These are phyloP conservation scores for Domatiomyces globalis DNA, from an alignment of 2,329 filamentous ascomycete genomes.

Conservation along the genomic window DNA sequence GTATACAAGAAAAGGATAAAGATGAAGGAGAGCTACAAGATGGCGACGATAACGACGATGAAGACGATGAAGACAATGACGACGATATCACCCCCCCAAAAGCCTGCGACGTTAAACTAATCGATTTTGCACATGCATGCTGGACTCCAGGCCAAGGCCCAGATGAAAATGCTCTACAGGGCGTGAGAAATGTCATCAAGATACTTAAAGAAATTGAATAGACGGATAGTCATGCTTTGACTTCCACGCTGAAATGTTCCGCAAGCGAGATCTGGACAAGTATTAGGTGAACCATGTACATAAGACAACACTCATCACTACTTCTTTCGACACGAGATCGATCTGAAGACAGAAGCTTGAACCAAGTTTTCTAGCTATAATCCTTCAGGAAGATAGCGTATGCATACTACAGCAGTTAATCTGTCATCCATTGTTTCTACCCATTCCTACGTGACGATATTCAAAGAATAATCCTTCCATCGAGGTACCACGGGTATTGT, in stretches of 20 bases:
- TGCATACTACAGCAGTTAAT: too few species aligned
- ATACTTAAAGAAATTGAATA: constrained; percentile 48
- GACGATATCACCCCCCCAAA: constrained; percentile 43
- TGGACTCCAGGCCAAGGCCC: constrained; percentile 71
- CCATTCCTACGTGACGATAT: too few species aligned
- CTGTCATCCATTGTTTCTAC: too few species aligned
- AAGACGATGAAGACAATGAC: constrained; percentile 42
- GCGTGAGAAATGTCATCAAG: constrained; percentile 55
- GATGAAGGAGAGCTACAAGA: constrained; percentile 21
- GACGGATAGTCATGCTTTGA: background rate
- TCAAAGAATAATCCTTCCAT: too few species aligned
- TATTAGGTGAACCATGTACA: background rate
- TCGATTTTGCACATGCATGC: constrained; percentile 88
- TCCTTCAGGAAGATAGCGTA: too few species aligned
- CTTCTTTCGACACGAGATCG: background rate
- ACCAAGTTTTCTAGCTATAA: too few species aligned
- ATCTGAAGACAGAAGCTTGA: too few species aligned
- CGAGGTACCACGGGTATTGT: too few species aligned
- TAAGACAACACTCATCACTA: background rate
- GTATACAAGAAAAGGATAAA: constrained; percentile 5
- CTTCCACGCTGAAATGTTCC: background rate
- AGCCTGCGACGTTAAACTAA: constrained; percentile 69
- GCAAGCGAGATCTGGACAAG: background rate
- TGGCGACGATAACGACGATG: constrained; percentile 32
- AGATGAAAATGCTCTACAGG: constrained; percentile 68